Base-by-base conservation (phyloP, 129 eudicot species). In the Saposhnikovia divaricata region DNA sequence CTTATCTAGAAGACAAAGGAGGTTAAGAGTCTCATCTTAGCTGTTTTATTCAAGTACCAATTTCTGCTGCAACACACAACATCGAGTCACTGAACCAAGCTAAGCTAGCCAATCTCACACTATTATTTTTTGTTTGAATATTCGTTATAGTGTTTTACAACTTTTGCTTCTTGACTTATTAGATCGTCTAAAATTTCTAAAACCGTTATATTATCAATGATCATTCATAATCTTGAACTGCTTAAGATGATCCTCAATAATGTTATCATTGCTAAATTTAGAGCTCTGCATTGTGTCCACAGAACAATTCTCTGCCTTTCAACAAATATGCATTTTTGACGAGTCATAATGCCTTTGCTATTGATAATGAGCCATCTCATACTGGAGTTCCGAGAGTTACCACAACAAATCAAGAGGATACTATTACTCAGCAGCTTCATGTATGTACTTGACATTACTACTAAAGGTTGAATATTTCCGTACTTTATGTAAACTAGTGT, bases 251-350 rank as follows among this genome's bases (percentile, higher is more conserved):
- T 66, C 72, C 40, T 1, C 38, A 4, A 27, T 4, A 31, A 68
- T 27, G 73, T 31, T 13, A 16, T 68, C 40, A 31, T 13, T 31
- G 18, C 42, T 25, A 31, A 68, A 6, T 25, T 6, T 23, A 16
- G 21, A 5, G 18, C 9, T 46, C 13, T 74, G 78, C 19, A 13
- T n/a, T 75, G 61, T 63, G 15, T 34, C n/a, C 15, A 25, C 74
- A 87, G 89, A 87, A 90, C 72, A 77, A 88, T 80, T 87, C 98
- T 27, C 84, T 94, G 6, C 97, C 98, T 50, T 94, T 91, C 91
- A 94, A 94, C 91, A 91, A 91, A 74, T 94, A 94, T 75, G 87
- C 97, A 19, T 94, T 88, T 80, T 86, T 94, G 87, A 91, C 98
- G 28, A 91, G 97, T 31, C 98, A 94, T 77, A 94, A 94, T 59